A percentile compares a stretch with the other conserved stretches of the same genome.
phyloP scores from a whole-genome alignment of 2,329 filamentous ascomycete genomes.

The Neonectria magnoliae region DNA sequence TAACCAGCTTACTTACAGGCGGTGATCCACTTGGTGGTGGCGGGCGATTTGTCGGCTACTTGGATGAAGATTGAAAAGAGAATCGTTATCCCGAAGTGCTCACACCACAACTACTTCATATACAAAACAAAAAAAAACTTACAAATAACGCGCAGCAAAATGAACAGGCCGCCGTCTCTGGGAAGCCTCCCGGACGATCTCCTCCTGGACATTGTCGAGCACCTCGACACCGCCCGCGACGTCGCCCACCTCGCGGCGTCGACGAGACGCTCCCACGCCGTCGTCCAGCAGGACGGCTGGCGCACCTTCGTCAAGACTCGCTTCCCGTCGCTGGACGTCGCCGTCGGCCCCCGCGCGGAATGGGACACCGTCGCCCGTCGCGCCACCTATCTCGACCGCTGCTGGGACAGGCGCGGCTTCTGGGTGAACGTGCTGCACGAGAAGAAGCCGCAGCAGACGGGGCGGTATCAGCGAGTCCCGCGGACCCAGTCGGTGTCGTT shows the following conservation, averaged over 20 bases:
- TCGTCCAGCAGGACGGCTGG: conserved; percentile 59
- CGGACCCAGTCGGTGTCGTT: conserved; percentile 51
- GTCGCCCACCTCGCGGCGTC: conserved; percentile 54
- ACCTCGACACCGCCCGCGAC: conserved; percentile 60
- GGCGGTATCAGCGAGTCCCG: conserved; percentile 25
- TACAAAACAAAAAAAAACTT: not conserved
- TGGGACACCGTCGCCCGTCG: conserved; percentile 56
- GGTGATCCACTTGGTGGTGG: not conserved
- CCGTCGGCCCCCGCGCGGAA: conserved; percentile 33
- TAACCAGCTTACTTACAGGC: not conserved
- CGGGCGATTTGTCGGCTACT: not conserved
- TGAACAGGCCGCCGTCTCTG: conserved; percentile 47
- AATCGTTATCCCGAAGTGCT: conserved; percentile 23
- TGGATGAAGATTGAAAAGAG: conserved; percentile 6
- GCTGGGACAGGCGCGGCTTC: conserved; percentile 62
- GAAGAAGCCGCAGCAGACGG: conserved; percentile 28
- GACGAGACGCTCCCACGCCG: conserved; percentile 51
- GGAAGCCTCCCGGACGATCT: conserved; percentile 61
- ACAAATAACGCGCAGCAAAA: conserved; percentile 25
- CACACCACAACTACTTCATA: conserved; percentile 12
- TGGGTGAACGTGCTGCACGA: conserved; percentile 44
- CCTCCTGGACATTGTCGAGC: conserved; percentile 58
- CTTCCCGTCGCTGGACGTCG: conserved; percentile 55
- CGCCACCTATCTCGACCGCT: conserved; percentile 61
- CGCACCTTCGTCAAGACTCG: conserved; percentile 57